Evolutionary conservation across 768 basidiomycete genomes (phyloP).

Genomic region (Boletus subcaerulescens): DNA sequence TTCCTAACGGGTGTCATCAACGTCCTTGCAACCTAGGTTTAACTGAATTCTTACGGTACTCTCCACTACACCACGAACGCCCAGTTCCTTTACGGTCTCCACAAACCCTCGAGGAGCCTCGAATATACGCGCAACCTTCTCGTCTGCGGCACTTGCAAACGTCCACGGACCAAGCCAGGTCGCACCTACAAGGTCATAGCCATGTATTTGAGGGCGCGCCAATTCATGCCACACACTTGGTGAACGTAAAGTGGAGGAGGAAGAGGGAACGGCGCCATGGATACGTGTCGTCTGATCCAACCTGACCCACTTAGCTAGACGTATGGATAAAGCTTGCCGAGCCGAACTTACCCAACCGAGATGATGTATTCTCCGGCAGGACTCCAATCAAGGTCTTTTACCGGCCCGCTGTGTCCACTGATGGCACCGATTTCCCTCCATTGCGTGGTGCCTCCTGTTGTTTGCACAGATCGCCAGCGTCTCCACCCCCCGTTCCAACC

Average conservation of each 20-base stretch:
- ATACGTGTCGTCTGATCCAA: slow-evolving; percentile 91
- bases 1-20: slow-evolving; percentile 37
- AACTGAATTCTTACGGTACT: slow-evolving; percentile 42
- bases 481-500: slow-evolving; percentile 97
- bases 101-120: slow-evolving; percentile 86
- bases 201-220: slow-evolving; percentile 92
- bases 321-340: neutral
- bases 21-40: neutral
- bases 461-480: slow-evolving; percentile 60
- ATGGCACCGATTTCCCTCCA: slow-evolving; percentile 83
- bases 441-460: slow-evolving; percentile 32
- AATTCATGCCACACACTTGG: slow-evolving; percentile 75
- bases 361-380: slow-evolving; percentile 82
- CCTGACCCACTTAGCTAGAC: slow-evolving; percentile 38
- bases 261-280: slow-evolving; percentile 56
- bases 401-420: slow-evolving; percentile 80
- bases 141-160: slow-evolving; percentile 91
- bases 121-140: slow-evolving; percentile 93
- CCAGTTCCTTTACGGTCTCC: slow-evolving; percentile 51
- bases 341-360: slow-evolving; percentile 66
- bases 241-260: slow-evolving; percentile 4
- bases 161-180: slow-evolving; percentile 71
- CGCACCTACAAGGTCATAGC: slow-evolving; percentile 85
- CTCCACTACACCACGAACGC: slow-evolving; percentile 44
- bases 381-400: slow-evolving; percentile 84